Conservation (phyloP, 2,329 filamentous ascomycete genomes). For the Davidsoniella virescens region DNA sequence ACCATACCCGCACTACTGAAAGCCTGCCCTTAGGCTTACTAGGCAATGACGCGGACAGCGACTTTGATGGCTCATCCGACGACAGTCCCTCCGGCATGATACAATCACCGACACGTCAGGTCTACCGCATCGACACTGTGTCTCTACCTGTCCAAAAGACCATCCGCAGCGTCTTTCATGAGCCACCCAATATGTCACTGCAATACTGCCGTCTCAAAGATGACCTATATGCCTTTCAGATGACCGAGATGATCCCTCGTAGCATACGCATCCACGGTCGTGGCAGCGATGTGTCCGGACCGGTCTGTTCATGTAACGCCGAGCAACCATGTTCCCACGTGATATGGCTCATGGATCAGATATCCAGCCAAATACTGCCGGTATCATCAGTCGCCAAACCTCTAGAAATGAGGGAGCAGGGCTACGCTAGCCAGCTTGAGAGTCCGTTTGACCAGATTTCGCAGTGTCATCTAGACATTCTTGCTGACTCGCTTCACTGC, state of each 20-base stretch:
- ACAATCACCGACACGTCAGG: constrained; percentile 25
- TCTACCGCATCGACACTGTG: constrained; percentile 26
- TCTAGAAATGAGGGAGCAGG: constrained; percentile 27
- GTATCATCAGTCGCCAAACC: constrained; percentile 19
- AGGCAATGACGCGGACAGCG: constrained; percentile 18
- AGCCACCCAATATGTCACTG: constrained; percentile 32
- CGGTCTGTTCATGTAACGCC: constrained; percentile 31
- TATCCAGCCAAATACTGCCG: constrained; percentile 30
- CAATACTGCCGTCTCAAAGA: constrained; percentile 32
- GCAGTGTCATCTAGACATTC: constrained; percentile 33
- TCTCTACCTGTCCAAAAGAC: constrained; percentile 22
- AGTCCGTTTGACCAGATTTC: constrained; percentile 33
- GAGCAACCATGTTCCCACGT: constrained; percentile 32
- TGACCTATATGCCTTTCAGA: constrained; percentile 37
- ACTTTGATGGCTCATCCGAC: constrained; percentile 17
- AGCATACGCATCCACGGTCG: constrained; percentile 32
- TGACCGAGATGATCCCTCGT: constrained; percentile 36
- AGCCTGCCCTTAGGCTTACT: constrained; percentile 14
- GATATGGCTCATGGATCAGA: constrained; percentile 38
- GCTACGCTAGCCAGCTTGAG: constrained; percentile 30
- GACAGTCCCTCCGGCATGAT: constrained; percentile 15
- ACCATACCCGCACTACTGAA: neutral
- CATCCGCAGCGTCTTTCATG: constrained; percentile 29
- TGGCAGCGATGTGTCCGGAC: constrained; percentile 23
- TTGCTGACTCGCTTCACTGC: constrained; percentile 37